These are phyloP conservation scores for Wilcoxina mikolae DNA, from an alignment of 495 filamentous ascomycete species.

Conservation along the genomic window DNA sequence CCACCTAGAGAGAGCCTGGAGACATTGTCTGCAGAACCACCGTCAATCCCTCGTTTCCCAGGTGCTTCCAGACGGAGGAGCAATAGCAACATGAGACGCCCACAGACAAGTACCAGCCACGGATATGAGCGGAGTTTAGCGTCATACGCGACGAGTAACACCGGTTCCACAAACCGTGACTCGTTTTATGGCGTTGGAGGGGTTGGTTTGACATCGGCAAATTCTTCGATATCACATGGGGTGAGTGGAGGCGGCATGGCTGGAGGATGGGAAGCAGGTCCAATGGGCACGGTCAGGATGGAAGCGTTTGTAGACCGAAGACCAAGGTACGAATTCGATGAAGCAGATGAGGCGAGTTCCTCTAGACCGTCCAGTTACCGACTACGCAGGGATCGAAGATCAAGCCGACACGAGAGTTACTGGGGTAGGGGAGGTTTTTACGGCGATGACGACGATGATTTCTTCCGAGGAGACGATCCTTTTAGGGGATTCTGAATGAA, in stretches of 20 bases:
- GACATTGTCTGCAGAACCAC: constrained; percentile 7
- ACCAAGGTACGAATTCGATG: constrained; percentile 35
- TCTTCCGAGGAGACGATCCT: constrained; percentile 31
- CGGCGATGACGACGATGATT: constrained; percentile 30
- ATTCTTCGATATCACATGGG: constrained; percentile 19
- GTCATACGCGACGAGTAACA: constrained; percentile 18
- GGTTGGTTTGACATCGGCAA: constrained; percentile 22
- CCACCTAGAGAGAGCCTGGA: not conserved
- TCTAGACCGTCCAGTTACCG: constrained; percentile 38
- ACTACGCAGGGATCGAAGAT: constrained; percentile 34
- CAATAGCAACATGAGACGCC: constrained; percentile 13
- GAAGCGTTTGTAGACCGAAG: constrained; percentile 73
- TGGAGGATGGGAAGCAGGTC: constrained; percentile 32
- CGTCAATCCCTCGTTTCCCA: constrained; percentile 39
- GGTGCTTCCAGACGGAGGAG: constrained; percentile 24
- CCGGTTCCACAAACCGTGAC: constrained; percentile 24
- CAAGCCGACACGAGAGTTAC: constrained; percentile 38
- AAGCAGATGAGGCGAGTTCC: constrained; percentile 35
- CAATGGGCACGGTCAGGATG: constrained; percentile 84
- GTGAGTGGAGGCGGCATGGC: not conserved
- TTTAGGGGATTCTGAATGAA: constrained; percentile 35
- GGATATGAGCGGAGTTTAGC: constrained; percentile 29
- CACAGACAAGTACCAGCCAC: constrained; percentile 25
- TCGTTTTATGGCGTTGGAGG: constrained; percentile 21
- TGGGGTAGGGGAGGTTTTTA: constrained; percentile 34